Percentiles rank a stretch among this genome's conserved stretches.
These are phyloP conservation scores for Hymenoscyphus albidus DNA, from an alignment of 2,329 filamentous ascomycete species.

Conservation along the genomic window DNA sequence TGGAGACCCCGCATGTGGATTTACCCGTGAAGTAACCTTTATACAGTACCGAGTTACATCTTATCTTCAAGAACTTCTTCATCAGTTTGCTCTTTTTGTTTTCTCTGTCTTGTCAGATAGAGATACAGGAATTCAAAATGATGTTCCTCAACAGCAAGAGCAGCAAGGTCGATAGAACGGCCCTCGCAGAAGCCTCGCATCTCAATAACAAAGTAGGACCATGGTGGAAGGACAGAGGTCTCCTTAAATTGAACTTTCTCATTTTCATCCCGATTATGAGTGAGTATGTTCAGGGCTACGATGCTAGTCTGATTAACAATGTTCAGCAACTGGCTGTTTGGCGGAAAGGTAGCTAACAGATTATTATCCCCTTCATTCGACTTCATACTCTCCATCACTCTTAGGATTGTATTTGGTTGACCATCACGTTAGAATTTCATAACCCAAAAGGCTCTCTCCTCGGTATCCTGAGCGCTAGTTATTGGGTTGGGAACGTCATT, in stretches of 20 bases:
- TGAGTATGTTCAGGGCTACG: conserved; percentile 24
- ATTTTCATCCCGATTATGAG: conserved; percentile 24
- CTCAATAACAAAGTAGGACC: conserved; percentile 20
- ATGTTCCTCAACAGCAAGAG: conserved; percentile 9
- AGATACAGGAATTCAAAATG: background rate
- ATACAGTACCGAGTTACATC: background rate
- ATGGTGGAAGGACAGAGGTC: conserved; percentile 21
- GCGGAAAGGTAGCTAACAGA: conserved; percentile 13
- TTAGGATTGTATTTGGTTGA: background rate
- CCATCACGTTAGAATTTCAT: conserved; percentile 16
- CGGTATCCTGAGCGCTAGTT: conserved; percentile 19
- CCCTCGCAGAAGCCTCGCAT: conserved; percentile 8
- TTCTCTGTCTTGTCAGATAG: background rate
- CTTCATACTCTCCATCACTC: background rate
- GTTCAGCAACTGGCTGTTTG: conserved; percentile 20
- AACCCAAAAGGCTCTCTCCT: conserved; percentile 17
- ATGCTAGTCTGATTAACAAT: conserved; percentile 20
- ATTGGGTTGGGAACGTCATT: conserved; percentile 23
- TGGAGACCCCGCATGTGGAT: background rate
- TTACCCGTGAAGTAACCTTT: background rate
- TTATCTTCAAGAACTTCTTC: background rate
- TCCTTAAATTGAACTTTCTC: conserved; percentile 17
- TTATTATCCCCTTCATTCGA: background rate
- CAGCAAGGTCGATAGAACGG: conserved; percentile 9
- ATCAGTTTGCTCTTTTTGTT: background rate